phyloP scores from a whole-genome alignment of 2,329 filamentous ascomycete genomes.

The Cladosporium austrohemisphaericum region DNA sequence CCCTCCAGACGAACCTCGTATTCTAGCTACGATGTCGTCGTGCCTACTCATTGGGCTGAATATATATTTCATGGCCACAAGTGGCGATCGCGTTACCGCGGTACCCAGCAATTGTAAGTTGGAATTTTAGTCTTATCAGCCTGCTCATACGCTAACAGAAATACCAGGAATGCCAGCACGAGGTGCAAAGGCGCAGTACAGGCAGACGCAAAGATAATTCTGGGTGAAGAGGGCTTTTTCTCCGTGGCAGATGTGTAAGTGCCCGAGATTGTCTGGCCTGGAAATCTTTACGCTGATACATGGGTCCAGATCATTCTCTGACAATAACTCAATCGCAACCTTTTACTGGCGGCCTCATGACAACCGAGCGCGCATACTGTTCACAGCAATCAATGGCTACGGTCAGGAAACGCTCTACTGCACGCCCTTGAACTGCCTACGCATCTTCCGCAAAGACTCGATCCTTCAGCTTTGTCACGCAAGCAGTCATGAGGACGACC shows the following conservation, averaged over 20 bases:
- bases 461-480: conserved; percentile 37
- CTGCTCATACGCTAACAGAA: not conserved
- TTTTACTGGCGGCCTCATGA: conserved; percentile 50
- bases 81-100: not conserved
- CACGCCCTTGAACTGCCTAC: conserved; percentile 48
- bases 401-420: conserved; percentile 45
- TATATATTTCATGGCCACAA: conserved; percentile 41
- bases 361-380: conserved; percentile 52
- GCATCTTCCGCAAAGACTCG: conserved; percentile 39
- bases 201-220: conserved; percentile 20
- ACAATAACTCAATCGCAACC: conserved; percentile 35
- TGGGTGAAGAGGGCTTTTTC: conserved; percentile 38
- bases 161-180: not conserved
- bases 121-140: too few species aligned
- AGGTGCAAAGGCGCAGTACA: not conserved
- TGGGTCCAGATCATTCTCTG: conserved; percentile 44
- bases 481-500: conserved; percentile 33
- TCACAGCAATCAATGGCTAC: conserved; percentile 42
- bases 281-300: not conserved
- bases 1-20: conserved; percentile 33
- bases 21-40: conserved; percentile 20
- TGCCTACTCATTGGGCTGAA: conserved; percentile 40
- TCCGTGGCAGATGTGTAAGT: conserved; percentile 37
- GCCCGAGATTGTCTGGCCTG: not conserved
- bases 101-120: not conserved